phyloP scores from a whole-genome alignment of 495 filamentous ascomycete genomes.

The Saxophila tyrrhenica region DNA sequence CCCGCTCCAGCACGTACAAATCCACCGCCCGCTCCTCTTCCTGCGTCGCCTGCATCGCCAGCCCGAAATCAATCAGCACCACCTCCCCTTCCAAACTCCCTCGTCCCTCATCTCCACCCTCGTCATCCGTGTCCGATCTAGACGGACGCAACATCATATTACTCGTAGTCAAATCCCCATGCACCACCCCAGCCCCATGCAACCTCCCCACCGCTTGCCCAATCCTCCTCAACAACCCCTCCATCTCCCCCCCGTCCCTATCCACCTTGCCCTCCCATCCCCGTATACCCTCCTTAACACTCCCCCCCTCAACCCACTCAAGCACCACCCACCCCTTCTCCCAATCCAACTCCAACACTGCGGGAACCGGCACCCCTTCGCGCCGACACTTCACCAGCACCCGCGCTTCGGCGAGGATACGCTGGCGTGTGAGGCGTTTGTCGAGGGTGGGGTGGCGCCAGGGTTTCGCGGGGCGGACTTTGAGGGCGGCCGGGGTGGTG shows the following conservation, averaged over 20 bases:
- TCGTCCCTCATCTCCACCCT: background rate
- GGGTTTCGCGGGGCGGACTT: slow-evolving; percentile 83
- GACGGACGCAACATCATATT: slow-evolving; percentile 73
- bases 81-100: slow-evolving; percentile 53
- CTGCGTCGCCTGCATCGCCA: slow-evolving; percentile 67
- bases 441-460: slow-evolving; percentile 92
- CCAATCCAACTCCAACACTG: slow-evolving; percentile 63
- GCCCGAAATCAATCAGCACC: slow-evolving; percentile 88
- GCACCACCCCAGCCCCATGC: slow-evolving; percentile 72
- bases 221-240: slow-evolving; percentile 56
- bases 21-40: slow-evolving; percentile 95
- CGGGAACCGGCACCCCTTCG: slow-evolving; percentile 68
- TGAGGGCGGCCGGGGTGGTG: slow-evolving; percentile 62
- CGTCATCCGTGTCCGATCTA: background rate
- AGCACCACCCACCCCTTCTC: slow-evolving; percentile 73
- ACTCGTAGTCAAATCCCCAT: slow-evolving; percentile 95
- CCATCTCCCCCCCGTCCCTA: slow-evolving; percentile 31
- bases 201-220: slow-evolving; percentile 65
- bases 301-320: slow-evolving; percentile 51
- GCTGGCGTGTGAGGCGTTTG: slow-evolving; percentile 69
- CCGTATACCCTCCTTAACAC: slow-evolving; percentile 11
- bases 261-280: slow-evolving; percentile 15
- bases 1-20: slow-evolving; percentile 90
- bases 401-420: slow-evolving; percentile 77
- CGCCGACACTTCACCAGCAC: slow-evolving; percentile 61